These are phyloP conservation scores for Xylariaceae sp. DNA, from an alignment of 2,329 filamentous ascomycete species.

Conservation along the genomic window DNA sequence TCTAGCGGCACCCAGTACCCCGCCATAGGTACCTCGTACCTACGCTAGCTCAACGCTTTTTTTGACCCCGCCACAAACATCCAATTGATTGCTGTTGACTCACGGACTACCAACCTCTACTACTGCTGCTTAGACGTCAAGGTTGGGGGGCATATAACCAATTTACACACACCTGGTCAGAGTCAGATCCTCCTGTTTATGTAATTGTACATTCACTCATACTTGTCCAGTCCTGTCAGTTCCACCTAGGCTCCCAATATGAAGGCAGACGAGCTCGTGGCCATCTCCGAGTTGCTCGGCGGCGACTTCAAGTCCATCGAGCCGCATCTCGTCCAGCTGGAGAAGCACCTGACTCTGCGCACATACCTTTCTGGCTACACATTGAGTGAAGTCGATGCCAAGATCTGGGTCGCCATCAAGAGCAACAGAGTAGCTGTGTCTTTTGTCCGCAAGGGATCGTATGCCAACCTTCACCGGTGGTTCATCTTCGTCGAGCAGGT, in stretches of 20 bases:
- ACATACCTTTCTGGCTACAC: slow-evolving; percentile 80
- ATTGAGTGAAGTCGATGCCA: slow-evolving; percentile 70
- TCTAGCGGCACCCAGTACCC: not conserved
- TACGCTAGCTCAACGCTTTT: slow-evolving; percentile 6
- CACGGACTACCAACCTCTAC: not conserved
- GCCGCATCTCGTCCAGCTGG: slow-evolving; percentile 66
- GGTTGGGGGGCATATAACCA: too few species aligned
- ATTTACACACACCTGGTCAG: not conserved
- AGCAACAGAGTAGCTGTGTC: slow-evolving; percentile 79
- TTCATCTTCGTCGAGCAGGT: slow-evolving; percentile 78
- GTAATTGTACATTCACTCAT: not conserved
- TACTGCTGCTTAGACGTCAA: too few species aligned
- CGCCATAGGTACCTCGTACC: not conserved
- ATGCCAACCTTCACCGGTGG: slow-evolving; percentile 78
- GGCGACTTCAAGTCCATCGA: slow-evolving; percentile 81
- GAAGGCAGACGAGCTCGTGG: slow-evolving; percentile 53
- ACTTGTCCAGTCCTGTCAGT: not conserved
- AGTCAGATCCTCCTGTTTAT: not conserved
- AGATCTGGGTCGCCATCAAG: slow-evolving; percentile 77
- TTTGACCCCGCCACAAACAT: slow-evolving; percentile 22
- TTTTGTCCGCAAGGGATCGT: slow-evolving; percentile 70
- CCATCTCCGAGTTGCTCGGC: slow-evolving; percentile 46
- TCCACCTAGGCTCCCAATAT: slow-evolving; percentile 35
- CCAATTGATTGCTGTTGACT: slow-evolving; percentile 15
- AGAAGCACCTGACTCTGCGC: slow-evolving; percentile 81